Evolutionary conservation across 768 basidiomycete genomes (phyloP), one percentile per base, ranked within the genome.

Genomic region (Cyclocybe cylindracea): DNA sequence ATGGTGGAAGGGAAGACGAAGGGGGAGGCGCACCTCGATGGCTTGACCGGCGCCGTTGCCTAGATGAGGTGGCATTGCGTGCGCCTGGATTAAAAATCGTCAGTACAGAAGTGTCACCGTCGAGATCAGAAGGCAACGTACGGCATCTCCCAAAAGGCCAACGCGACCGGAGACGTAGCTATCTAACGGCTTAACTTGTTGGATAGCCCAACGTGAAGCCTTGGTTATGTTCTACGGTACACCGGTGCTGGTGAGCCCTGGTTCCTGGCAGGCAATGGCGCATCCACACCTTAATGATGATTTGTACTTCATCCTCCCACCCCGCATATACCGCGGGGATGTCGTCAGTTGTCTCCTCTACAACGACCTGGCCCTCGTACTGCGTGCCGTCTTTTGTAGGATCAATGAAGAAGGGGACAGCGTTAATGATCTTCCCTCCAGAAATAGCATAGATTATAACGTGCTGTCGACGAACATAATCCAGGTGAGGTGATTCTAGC

Each of bases 261-360:
- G 34, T 2, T 16, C 11, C 7, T 16, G 11, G 10, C 9, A 3
- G 16, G 8, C 32, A 7, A 10, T 48, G 16, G 5, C 13, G 37
- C 10, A 36, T 4, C 55, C 63, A 50, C 47, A 82, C 86, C 66
- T 79, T 65, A 13, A 87, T 58, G 1, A 88, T 58, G 0, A 72
- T 66, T 55, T 77, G 74, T 2, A 78, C 79, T 16, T 86, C 84
- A 4, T 77, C 70, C 61, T 86, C 85, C 73, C 86, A 83, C n/a
- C 66, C 58, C 10, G 65, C 62, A 57, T 82, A 86, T 10, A 70
- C 60, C 3, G 56, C 56, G 6, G 70, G 52, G 14, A 86, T 51
- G 43, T 84, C 79, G 19, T 74, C 61, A 32, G 61, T 71, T 8
- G 75, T 66, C 1, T 74, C 56, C 7, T 73, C 70, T n/a, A 67